Percentiles rank a stretch among this genome's conserved stretches.
Evolutionary conservation across 169 alveolate genomes (phyloP).

Genomic region (Toxoplasma gondii): DNA sequence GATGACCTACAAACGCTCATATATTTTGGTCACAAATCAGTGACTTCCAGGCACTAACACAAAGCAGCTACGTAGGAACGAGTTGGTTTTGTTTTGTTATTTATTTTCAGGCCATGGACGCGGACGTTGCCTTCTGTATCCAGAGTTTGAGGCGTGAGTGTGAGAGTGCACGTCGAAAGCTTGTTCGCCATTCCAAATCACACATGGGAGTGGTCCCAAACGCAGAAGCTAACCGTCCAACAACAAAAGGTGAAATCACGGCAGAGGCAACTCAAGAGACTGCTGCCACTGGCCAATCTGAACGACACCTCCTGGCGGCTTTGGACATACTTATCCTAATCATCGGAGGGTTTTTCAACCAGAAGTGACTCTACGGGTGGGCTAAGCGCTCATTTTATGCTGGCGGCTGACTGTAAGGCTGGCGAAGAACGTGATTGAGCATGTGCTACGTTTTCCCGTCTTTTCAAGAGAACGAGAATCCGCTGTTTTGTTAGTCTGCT

Average conservation of each 20-base stretch:
- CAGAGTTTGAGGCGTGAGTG: slow-evolving; percentile 13
- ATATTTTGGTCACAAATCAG: no score
- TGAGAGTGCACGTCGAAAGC: slow-evolving; percentile 4
- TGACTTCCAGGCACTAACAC: no score
- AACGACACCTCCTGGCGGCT: not conserved
- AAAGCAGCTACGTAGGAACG: no score
- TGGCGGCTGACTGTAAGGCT: no score
- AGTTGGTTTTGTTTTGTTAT: no score
- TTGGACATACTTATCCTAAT: not conserved
- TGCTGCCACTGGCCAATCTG: not conserved
- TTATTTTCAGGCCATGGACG: slow-evolving; percentile 21
- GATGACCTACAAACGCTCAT: no score
- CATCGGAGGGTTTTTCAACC: slow-evolving; percentile 10
- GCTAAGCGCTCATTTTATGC: no score
- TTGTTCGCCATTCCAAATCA: not conserved
- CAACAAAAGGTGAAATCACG: not conserved
- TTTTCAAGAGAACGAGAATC: no score
- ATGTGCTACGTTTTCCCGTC: no score
- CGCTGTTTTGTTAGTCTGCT: no score
- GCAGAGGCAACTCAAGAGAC: not conserved
- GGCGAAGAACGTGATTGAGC: no score
- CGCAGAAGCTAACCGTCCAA: not conserved
- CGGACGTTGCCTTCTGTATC: slow-evolving; percentile 22
- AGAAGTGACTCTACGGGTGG: not conserved
- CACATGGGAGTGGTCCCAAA: not conserved